Conservation (phyloP, 176 grass and related monocot species). For the Triticum turgidum region DNA sequence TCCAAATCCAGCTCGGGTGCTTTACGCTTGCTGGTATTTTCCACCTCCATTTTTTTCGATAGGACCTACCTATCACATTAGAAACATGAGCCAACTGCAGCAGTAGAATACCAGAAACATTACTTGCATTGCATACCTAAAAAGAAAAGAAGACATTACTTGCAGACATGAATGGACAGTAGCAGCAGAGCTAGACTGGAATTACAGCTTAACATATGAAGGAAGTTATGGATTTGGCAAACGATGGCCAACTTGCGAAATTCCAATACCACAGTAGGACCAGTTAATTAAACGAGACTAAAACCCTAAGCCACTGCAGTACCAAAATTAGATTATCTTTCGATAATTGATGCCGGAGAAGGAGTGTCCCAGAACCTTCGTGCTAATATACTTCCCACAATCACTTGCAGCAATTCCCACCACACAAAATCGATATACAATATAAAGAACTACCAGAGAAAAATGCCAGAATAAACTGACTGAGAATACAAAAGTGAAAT, state of each 20-base stretch:
- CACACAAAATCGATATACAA: neutral
- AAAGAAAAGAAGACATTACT: neutral
- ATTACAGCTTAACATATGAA: neutral
- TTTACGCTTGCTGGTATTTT: constrained; percentile 51
- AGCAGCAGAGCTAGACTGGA: neutral
- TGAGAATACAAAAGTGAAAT: neutral
- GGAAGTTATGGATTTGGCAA: neutral
- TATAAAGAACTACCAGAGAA: neutral
- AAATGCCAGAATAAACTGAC: neutral
- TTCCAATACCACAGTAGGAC: neutral
- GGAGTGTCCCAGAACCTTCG: neutral
- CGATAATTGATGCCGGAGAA: neutral
- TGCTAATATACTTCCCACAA: neutral
- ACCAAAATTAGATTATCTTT: neutral
- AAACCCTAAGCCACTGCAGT: neutral
- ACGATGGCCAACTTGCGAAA: neutral
- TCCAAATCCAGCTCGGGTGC: constrained; percentile 9
- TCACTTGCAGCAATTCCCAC: neutral
- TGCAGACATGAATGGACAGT: neutral
- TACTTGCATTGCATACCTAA: neutral
- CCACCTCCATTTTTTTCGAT: constrained; percentile 32
- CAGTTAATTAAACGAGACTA: neutral
- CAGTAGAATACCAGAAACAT: neutral
- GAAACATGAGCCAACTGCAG: neutral
- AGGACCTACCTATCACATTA: neutral